Percentiles rank a stretch among this genome's conserved stretches.
phyloP scores from a whole-genome alignment of 805 yeast species.

The Wickerhamiella dianesei region DNA sequence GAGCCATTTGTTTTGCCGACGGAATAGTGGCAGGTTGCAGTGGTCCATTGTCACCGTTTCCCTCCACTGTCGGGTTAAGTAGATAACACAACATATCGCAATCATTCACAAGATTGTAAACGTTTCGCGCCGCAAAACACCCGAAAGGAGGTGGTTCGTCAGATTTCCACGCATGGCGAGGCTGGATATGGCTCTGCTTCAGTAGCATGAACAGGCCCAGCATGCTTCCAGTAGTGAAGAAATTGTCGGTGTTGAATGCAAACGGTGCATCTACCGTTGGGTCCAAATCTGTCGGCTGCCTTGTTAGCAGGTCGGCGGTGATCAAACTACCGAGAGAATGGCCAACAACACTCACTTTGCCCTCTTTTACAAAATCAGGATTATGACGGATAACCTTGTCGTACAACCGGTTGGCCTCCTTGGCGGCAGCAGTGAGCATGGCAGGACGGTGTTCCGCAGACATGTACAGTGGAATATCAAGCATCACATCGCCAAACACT shows the following conservation, averaged over 20 bases:
- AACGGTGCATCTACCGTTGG: slow-evolving; percentile 31
- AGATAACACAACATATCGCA: slow-evolving; percentile 88
- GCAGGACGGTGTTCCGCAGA: slow-evolving; percentile 46
- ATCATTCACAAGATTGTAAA: slow-evolving; percentile 75
- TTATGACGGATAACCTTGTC: slow-evolving; percentile 46
- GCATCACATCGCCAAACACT: slow-evolving; percentile 67
- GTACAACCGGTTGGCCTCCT: slow-evolving; percentile 59
- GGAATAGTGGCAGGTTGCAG: background rate
- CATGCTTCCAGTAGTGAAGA: slow-evolving; percentile 32
- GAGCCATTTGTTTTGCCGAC: background rate
- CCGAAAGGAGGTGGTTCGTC: slow-evolving; percentile 23
- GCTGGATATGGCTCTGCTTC: slow-evolving; percentile 8
- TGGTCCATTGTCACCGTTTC: slow-evolving; percentile 8
- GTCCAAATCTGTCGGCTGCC: slow-evolving; percentile 25
- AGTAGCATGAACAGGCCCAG: slow-evolving; percentile 18
- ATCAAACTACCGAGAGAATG: slow-evolving; percentile 84
- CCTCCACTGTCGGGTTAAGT: slow-evolving; percentile 65
- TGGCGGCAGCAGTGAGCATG: slow-evolving; percentile 52
- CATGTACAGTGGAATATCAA: slow-evolving; percentile 72
- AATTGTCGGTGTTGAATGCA: slow-evolving; percentile 57
- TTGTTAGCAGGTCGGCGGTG: slow-evolving; percentile 53
- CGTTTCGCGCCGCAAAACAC: slow-evolving; percentile 50
- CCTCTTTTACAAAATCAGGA: slow-evolving; percentile 41
- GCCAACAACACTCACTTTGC: slow-evolving; percentile 56
- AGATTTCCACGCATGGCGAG: slow-evolving; percentile 9